Evolutionary conservation across 78 protist genomes (phyloP), one percentile per base, ranked within the genome.

Genomic region (Paratrimastix pyriformis): DNA sequence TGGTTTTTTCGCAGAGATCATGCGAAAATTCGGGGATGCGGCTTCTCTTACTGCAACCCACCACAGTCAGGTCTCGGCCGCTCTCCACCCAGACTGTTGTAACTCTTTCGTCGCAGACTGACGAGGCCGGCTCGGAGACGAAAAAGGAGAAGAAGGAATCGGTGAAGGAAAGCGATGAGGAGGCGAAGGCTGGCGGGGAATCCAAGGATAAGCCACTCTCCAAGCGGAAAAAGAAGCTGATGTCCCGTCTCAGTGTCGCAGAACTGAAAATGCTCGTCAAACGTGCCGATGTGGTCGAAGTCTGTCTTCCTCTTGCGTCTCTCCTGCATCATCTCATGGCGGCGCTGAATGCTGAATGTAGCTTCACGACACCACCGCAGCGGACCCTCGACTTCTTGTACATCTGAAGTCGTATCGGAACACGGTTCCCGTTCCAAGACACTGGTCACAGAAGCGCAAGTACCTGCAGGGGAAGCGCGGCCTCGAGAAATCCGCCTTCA

Each of bases 361-460:
- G 85, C 30, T 84, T 35, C 91, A 87, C 66, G 99, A 96, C 71
- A 87, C 83, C 46, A 90, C 80, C 35, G 58, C 98, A 21, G 37
- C 79, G 11, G 98, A 96, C 73, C 98, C 99, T 33, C 13, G 44
- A 11, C 79, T 92, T 30, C 88, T 96, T 29, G 88, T 94, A 15
- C 50, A 74, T 11, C 78, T 96, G 40, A 96, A 96, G 84, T 0
- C 70, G 26, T 72, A 48, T 40, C 77, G 86, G n/a, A 89, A 88
- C 59, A 39, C 96, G 26, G 91, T 96, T 4, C 92, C 98, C 2
- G 98, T 96, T 30, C 98, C 98, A 21, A 72, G 82, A 55, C 99
- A 96, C 85, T 96, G 99, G 99, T 32, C 66, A 64, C 92, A 91
- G 74, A 96, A 92, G 87, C 81, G 95, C 29, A 86, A 86, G 55